A percentile compares a stretch with the other conserved stretches of the same genome.
phyloP scores from a whole-genome alignment of 2,329 filamentous ascomycete species.

The Leptographium flavum region DNA sequence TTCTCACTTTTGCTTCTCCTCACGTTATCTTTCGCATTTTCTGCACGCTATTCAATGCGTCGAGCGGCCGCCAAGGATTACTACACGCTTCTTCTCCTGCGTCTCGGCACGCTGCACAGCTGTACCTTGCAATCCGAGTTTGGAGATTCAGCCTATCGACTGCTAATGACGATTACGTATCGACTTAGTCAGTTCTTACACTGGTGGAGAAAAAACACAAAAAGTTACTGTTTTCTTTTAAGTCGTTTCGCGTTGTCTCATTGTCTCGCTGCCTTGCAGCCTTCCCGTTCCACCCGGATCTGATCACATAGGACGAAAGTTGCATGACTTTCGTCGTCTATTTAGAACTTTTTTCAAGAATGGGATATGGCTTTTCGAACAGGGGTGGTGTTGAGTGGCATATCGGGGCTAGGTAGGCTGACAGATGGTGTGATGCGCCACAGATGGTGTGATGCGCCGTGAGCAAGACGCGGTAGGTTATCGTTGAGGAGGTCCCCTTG shows the following conservation, averaged over 20 bases:
- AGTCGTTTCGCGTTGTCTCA: constrained; percentile 4
- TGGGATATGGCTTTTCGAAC: constrained; percentile 25
- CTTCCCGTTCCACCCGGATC: background rate
- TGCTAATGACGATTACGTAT: background rate
- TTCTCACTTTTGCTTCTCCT: background rate
- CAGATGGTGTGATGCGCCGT: background rate
- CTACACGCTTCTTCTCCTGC: background rate
- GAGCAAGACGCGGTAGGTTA: background rate
- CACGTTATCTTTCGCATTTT: background rate
- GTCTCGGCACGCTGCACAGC: background rate
- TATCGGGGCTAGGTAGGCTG: background rate
- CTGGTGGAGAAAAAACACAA: background rate
- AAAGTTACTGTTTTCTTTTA: constrained; percentile 4
- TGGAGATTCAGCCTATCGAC: background rate
- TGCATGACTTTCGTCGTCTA: constrained; percentile 15
- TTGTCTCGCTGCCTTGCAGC: background rate
- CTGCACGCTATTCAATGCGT: no score
- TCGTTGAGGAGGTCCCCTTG: no score
- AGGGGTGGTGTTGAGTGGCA: constrained; percentile 9
- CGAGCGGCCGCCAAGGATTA: background rate
- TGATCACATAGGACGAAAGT: constrained; percentile 15
- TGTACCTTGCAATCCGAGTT: background rate
- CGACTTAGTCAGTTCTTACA: background rate
- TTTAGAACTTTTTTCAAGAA: constrained; percentile 28
- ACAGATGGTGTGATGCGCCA: background rate